A percentile compares a stretch with the other conserved stretches of the same genome.
Evolutionary conservation across 1,284 basidiomycete genomes (phyloP).

Genomic region (Thelephora terrestris): DNA sequence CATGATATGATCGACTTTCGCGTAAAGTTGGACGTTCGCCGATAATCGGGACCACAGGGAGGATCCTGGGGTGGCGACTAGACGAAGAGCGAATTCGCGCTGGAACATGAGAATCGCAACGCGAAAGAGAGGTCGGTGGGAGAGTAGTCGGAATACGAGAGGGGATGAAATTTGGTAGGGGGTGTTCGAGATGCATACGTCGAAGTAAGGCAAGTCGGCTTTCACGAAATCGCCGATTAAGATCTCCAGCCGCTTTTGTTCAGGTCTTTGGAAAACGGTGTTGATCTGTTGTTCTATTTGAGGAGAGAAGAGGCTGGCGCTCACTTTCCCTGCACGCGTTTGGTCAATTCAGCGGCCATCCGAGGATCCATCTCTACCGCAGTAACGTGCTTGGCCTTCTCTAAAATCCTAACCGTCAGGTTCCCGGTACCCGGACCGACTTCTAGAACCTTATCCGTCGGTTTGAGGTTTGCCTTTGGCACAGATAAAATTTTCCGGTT

Average conservation of each 20-base stretch:
- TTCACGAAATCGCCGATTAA: slow-evolving; percentile 98
- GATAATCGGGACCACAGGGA: slow-evolving; percentile 91
- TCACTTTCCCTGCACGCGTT: slow-evolving; percentile 97
- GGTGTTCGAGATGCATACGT: slow-evolving; percentile 98
- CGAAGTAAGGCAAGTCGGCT: slow-evolving; percentile 93
- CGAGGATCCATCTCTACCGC: slow-evolving; percentile 99
- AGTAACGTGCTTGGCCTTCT: slow-evolving; percentile 86
- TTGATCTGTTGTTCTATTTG: slow-evolving; percentile 1
- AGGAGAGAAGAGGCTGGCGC: slow-evolving; percentile 26
- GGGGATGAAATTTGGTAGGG: slow-evolving; percentile 99
- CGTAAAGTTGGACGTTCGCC: slow-evolving; percentile 94
- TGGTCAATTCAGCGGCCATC: slow-evolving; percentile 96
- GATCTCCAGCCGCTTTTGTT: slow-evolving; percentile 90
- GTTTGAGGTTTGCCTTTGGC: slow-evolving; percentile 82
- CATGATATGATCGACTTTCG: slow-evolving; percentile 95
- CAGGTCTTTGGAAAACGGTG: slow-evolving; percentile 51
- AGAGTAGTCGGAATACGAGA: slow-evolving; percentile 93
- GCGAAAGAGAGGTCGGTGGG: slow-evolving; percentile 90
- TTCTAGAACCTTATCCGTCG: slow-evolving; percentile 94
- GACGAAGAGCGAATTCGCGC: slow-evolving; percentile 91
- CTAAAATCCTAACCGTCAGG: slow-evolving; percentile 88
- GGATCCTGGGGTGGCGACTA: slow-evolving; percentile 81
- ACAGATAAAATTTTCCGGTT: too few relatives aligned
- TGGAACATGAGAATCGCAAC: slow-evolving; percentile 99
- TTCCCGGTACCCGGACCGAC: slow-evolving; percentile 99